Conservation (phyloP, 73 alveolate genomes). For the Paramecium sonneborni region DNA sequence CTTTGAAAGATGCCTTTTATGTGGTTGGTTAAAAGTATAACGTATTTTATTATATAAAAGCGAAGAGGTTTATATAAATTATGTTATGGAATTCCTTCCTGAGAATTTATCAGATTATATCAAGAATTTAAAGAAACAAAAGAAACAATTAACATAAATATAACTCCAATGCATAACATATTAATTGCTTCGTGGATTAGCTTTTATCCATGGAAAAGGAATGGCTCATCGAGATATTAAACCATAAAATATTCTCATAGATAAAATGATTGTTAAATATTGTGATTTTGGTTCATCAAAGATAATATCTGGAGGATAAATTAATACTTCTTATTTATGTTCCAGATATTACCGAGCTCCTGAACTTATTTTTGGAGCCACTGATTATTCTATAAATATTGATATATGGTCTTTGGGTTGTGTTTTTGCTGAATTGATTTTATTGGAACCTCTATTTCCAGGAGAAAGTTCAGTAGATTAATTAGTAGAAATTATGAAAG, state of each 20-base stretch:
- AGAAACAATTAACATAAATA: constrained; percentile 80
- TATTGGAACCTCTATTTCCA: constrained; percentile 82
- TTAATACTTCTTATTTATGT: constrained; percentile 87
- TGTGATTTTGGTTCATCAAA: constrained; percentile 93
- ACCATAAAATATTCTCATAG: constrained; percentile 83
- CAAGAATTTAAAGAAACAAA: constrained; percentile 74
- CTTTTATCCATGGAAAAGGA: constrained; percentile 85
- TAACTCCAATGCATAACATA: constrained; percentile 86
- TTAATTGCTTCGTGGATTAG: constrained; percentile 86
- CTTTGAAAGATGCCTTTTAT: constrained; percentile 58
- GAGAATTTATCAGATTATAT: constrained; percentile 81
- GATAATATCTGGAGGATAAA: constrained; percentile 78
- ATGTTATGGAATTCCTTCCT: constrained; percentile 93
- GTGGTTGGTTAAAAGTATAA: constrained; percentile 49
- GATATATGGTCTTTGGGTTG: constrained; percentile 92
- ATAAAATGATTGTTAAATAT: constrained; percentile 77
- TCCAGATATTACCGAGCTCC: constrained; percentile 88
- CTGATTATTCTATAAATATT: constrained; percentile 59
- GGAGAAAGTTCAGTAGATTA: constrained; percentile 85
- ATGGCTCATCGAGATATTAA: constrained; percentile 88
- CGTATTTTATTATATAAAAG: constrained; percentile 22
- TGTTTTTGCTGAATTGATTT: constrained; percentile 89
- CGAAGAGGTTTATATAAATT: constrained; percentile 88
- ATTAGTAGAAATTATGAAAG: constrained; percentile 79
- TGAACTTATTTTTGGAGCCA: constrained; percentile 82